Base-by-base conservation (phyloP, 1,284 basidiomycete species). In the Somion occarium region DNA sequence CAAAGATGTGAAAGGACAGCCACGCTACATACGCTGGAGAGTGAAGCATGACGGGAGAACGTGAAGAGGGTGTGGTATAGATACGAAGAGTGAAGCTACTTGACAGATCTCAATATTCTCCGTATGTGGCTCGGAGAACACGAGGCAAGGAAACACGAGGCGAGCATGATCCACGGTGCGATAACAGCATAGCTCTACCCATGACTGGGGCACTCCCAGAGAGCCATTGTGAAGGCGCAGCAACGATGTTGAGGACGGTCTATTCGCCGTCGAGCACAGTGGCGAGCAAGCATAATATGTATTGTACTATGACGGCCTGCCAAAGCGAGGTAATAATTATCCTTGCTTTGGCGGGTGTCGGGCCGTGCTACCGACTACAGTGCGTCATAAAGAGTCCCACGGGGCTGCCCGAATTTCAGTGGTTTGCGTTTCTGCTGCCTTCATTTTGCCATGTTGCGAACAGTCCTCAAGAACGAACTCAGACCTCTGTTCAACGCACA, bases 11-110 rank as follows among this genome's bases (percentile, higher is more conserved):
- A 41, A 41, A 41, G 39, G 57, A 62, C 19, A 50, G 58, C 59
- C 48, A 12, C 51, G 59, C 30, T 43, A 75, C 86, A 64, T 78
- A 90, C 88, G 85, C 81, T 64, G 88, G 87, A 59, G 85, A 88
- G 67, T 80, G 79, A 61, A 88, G 78, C 87, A 88, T 89, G 69
- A 55, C 66, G 46, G 30, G 47, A 47, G 52, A 48, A 51, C 48
- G 53, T 54, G 55, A 41, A 53, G 41, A 26, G 50, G 47, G 49
- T 46, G 45, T 48, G 50, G 43, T 44, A 34, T 44, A 46, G 38
- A 52, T 51, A 53, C 41, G 41, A 44, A 51, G 48, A 51, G 45
- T 27, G 51, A 58, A 58, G 59, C 63, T n/a, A n/a, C n/a, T 34
- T 34, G 30, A 34, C 30, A 34, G 30, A 34, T 7, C 7, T 34